Conservation (phyloP, 83 land plant species). For the Picea abies region DNA sequence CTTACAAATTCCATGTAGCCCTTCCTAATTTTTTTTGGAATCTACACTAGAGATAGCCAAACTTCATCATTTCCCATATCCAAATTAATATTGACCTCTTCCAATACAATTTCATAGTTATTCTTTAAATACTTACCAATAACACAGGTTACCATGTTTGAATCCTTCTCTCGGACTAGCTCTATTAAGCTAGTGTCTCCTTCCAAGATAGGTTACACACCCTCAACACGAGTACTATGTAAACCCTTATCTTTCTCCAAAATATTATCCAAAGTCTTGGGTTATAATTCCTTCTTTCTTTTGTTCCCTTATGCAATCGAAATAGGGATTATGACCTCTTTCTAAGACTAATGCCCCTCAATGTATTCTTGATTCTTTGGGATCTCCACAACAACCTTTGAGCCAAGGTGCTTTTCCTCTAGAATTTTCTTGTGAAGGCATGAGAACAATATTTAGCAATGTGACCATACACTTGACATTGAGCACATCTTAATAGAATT, state of each 20-base stretch:
- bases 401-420: neutral
- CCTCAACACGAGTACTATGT: neutral
- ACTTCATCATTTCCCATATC: neutral
- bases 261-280: neutral
- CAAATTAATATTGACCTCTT: neutral
- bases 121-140: neutral
- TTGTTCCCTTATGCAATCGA: neutral
- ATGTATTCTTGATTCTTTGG: neutral
- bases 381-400: neutral
- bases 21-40: neutral
- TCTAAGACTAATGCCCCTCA: neutral
- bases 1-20: too few species aligned
- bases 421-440: neutral
- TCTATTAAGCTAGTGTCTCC: neutral
- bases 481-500: neutral
- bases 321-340: neutral
- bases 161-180: neutral
- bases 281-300: neutral
- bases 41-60: neutral
- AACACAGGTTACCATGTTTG: neutral
- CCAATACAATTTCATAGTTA: neutral
- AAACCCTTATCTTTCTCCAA: neutral
- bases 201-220: neutral
- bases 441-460: neutral
- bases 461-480: neutral